Conservation (phyloP, 2,329 filamentous ascomycete species). For the Phialophora verrucosa region DNA sequence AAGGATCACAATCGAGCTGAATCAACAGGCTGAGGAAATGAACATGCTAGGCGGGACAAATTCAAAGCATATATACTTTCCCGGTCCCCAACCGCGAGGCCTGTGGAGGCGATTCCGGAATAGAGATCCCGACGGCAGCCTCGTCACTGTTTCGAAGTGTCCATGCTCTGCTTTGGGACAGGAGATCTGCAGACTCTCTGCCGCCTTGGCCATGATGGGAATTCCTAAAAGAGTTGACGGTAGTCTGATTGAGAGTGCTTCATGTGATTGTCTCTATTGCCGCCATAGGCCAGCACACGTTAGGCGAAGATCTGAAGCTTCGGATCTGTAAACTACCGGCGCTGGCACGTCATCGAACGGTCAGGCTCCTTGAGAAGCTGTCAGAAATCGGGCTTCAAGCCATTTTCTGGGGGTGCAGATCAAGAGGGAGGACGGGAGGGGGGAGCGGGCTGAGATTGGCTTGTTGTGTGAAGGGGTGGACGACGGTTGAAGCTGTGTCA, state of each 20-base stretch:
- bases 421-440: background rate
- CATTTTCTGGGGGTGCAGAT: conserved; percentile 1
- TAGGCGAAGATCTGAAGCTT: conserved; percentile 4
- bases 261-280: background rate
- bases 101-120: background rate
- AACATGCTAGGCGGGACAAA: background rate
- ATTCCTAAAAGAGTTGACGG: background rate
- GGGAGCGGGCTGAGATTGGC: conserved; percentile 17
- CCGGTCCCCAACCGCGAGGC: background rate
- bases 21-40: conserved; percentile 19
- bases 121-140: background rate
- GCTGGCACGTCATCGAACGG: conserved; percentile 11
- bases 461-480: conserved; percentile 28
- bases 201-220: background rate
- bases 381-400: background rate
- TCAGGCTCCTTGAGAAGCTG: background rate
- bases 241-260: conserved; percentile 1
- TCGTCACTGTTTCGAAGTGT: background rate
- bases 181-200: background rate
- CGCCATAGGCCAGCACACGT: conserved; percentile 1
- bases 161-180: background rate
- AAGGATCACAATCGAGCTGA: conserved; percentile 18
- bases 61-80: conserved; percentile 6
- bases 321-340: conserved; percentile 11
- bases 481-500: conserved; percentile 15